Percentiles rank a stretch among this genome's conserved stretches.
phyloP scores from a whole-genome alignment of 495 filamentous ascomycete genomes.

The Choiromyces venosus region DNA sequence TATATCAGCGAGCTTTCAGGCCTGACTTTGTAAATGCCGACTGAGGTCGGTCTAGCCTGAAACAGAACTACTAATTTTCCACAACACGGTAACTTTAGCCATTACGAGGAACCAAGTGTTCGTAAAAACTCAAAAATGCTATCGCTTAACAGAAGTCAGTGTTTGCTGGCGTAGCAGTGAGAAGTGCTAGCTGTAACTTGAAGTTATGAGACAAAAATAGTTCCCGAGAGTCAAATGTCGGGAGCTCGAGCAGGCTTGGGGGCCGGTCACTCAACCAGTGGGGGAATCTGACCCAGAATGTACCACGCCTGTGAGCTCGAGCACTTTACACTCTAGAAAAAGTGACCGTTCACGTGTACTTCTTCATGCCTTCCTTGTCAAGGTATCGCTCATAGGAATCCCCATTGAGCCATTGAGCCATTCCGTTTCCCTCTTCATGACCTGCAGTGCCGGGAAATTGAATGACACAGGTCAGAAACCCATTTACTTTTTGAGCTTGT shows the following conservation, averaged over 20 bases:
- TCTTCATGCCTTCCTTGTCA: neutral
- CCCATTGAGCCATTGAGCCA: neutral
- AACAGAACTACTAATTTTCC: neutral
- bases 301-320: neutral
- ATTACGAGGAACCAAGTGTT: neutral
- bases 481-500: neutral
- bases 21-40: neutral
- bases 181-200: neutral
- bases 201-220: neutral
- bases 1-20: neutral
- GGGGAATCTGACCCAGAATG: neutral
- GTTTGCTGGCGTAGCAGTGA: neutral
- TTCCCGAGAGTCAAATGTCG: neutral
- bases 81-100: neutral
- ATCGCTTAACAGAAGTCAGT: neutral
- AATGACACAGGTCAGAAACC: neutral
- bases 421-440: neutral
- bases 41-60: neutral
- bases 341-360: neutral
- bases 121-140: neutral
- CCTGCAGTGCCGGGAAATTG: neutral
- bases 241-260: neutral
- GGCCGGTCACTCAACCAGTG: neutral
- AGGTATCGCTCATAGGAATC: neutral
- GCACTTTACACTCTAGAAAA: neutral